Evolutionary conservation across 106 monocot species (phyloP).

Genomic region (Cymbidium sinense): DNA sequence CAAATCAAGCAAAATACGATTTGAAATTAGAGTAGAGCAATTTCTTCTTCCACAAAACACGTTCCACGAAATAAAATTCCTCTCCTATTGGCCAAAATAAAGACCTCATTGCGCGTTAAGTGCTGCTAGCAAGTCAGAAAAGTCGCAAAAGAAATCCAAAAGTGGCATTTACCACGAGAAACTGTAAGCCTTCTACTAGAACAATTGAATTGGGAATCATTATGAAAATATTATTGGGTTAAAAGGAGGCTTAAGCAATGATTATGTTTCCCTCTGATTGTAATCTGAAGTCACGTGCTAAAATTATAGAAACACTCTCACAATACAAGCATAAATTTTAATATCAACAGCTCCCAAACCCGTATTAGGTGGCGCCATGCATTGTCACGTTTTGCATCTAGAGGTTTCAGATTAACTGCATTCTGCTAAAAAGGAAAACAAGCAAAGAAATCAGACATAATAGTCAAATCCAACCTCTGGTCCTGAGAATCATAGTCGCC

Average conservation of each 20-base stretch:
- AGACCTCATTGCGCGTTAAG: no score
- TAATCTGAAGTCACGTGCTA: no score
- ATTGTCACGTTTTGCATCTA: neutral
- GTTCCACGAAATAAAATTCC: no score
- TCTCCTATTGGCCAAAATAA: no score
- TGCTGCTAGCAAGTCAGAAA: neutral
- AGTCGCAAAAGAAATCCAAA: neutral
- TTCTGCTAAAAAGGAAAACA: neutral
- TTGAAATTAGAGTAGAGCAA: neutral
- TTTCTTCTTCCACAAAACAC: neutral
- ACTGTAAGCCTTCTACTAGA: neutral
- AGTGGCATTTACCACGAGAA: neutral
- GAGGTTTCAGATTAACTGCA: neutral
- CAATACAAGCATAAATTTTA: no score
- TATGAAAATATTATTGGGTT: no score
- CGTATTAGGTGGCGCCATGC: neutral
- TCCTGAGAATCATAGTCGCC: constrained; percentile 24
- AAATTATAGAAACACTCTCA: no score
- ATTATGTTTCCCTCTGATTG: no score
- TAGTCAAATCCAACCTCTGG: constrained; percentile 18
- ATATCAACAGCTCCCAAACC: no score
- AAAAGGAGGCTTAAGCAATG: no score
- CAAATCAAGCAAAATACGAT: neutral
- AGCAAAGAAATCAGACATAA: neutral
- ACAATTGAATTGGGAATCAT: no score